Percentiles rank a stretch among this genome's conserved stretches.
Evolutionary conservation across 2,329 filamentous ascomycete genomes (phyloP).

Genomic region (Curvularia sp.): DNA sequence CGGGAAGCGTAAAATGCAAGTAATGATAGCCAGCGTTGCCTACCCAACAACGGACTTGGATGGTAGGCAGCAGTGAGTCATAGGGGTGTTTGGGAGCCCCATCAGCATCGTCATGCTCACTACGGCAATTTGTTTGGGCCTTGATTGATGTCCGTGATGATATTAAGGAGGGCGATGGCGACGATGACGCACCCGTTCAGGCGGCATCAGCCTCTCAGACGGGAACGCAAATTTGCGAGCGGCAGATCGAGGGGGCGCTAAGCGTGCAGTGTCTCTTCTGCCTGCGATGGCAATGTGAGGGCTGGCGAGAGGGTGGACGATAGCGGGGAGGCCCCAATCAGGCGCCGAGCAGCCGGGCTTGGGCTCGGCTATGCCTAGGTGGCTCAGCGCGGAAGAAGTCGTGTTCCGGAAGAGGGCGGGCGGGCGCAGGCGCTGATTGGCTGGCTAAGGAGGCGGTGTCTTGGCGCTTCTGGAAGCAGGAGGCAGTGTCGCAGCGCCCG

Average conservation of each 20-base stretch:
- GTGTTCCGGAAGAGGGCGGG: constrained; percentile 21
- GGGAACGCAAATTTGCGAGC: background rate
- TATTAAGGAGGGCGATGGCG: background rate
- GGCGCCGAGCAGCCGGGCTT: constrained; percentile 3
- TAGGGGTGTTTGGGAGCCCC: constrained; percentile 2
- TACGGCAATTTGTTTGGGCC: constrained; percentile 7
- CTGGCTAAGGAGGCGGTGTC: constrained; percentile 6
- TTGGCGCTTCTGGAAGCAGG: constrained; percentile 30
- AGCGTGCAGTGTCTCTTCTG: constrained; percentile 27
- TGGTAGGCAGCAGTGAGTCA: constrained; percentile 29
- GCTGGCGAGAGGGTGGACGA: constrained; percentile 6
- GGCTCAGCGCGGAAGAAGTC: constrained; percentile 38
- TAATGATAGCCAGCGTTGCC: constrained; percentile 7
- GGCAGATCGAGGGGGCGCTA: constrained; percentile 5
- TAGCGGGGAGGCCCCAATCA: constrained; percentile 1
- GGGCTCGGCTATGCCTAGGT: constrained; percentile 20
- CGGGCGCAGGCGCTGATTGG: constrained; percentile 23
- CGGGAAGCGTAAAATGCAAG: background rate
- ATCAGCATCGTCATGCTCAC: constrained; percentile 11
- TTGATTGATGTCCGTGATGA: constrained; percentile 5
- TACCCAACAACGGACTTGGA: constrained; percentile 9
- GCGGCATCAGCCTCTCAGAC: background rate
- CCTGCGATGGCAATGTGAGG: constrained; percentile 27
- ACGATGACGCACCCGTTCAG: background rate
- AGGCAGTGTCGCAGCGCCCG: constrained; percentile 17